Percentiles rank a stretch among this genome's conserved stretches.
Conservation (phyloP, 139 green algal species). For the Eudorina sp. region DNA sequence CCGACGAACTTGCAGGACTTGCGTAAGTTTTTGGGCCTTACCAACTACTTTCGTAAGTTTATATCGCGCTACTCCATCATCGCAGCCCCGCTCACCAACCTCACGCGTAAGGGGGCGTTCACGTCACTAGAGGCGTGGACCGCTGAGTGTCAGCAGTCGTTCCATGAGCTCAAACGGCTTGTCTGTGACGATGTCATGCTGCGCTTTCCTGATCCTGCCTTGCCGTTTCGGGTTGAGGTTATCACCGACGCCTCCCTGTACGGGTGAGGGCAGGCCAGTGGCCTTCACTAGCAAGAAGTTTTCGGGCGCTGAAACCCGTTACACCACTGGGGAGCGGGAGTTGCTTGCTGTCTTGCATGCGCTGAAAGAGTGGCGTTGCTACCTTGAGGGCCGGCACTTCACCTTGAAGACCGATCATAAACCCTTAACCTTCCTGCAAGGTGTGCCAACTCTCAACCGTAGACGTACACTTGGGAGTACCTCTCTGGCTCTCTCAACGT, state of each 20-base stretch:
- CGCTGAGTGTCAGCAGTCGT: not conserved
- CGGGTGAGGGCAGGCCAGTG: not conserved
- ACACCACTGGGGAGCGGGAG: not conserved
- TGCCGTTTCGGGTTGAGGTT: not conserved
- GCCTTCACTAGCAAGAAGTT: not conserved
- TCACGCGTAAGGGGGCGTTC: not conserved
- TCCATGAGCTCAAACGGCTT: not conserved
- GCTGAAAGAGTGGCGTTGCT: not conserved
- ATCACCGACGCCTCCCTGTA: not conserved
- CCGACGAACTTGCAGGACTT: not conserved
- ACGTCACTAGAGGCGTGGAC: not conserved
- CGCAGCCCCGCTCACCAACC: not conserved
- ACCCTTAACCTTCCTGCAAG: not conserved
- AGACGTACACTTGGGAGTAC: not conserved
- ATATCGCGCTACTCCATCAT: not conserved
- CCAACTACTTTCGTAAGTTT: constrained; percentile 32
- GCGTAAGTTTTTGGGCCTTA: constrained; percentile 9
- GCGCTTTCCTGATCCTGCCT: constrained; percentile 18
- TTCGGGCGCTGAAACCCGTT: not conserved
- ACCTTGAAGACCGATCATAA: constrained; percentile 15
- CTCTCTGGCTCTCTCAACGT: not conserved
- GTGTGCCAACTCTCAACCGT: not conserved
- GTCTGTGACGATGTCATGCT: not conserved
- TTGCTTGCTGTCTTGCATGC: not conserved
- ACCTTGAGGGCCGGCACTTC: not conserved